These are phyloP conservation scores for Ascobolus immersus DNA, from an alignment of 495 filamentous ascomycete species.

Conservation along the genomic window DNA sequence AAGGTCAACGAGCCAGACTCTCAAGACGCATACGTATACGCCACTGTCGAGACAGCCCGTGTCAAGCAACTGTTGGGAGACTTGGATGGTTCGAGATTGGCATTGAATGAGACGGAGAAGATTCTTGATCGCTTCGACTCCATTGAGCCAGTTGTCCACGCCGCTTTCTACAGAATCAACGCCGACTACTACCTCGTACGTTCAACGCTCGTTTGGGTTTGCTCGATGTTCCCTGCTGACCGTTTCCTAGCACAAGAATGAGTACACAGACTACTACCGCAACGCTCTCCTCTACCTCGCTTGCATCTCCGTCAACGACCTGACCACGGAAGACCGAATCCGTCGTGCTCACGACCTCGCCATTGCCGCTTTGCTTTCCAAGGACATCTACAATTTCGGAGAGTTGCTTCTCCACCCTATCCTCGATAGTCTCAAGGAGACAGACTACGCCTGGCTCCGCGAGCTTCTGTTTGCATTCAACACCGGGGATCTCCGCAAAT, in stretches of 20 bases:
- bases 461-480: constrained; percentile 95
- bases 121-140: constrained; percentile 80
- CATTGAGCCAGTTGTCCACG: constrained; percentile 88
- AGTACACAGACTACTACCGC: constrained; percentile 89
- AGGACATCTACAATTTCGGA: constrained; percentile 96
- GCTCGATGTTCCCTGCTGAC: too few relatives aligned
- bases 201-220: too few relatives aligned
- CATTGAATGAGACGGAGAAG: constrained; percentile 64
- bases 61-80: constrained; percentile 58
- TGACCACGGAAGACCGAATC: constrained; percentile 44
- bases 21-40: constrained; percentile 92
- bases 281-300: constrained; percentile 95
- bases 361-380: constrained; percentile 75
- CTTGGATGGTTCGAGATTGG: constrained; percentile 49
- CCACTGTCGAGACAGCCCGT: constrained; percentile 66
- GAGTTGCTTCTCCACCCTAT: constrained; percentile 95
- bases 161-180: constrained; percentile 86
- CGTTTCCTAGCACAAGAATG: constrained; percentile 38
- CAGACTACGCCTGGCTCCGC: constrained; percentile 47
- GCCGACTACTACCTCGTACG: constrained; percentile 78
- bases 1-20: constrained; percentile 81
- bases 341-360: constrained; percentile 73
- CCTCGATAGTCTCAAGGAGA: constrained; percentile 42
- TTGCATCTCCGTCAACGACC: constrained; percentile 59
- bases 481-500: constrained; percentile 70